Evolutionary conservation across 176 grass and related monocot species (phyloP).

Genomic region (Triticum aestivum): IWGSC_CS_RefSeq_v2.1 NC_057803.1:139315330-139315829

Average conservation of each 20-base stretch:
- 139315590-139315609: constrained; percentile 51
- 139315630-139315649: constrained; percentile 57
- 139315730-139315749: constrained; percentile 80
- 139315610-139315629: constrained; percentile 64
- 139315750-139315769: constrained; percentile 71
- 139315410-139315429: constrained; percentile 51
- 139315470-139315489: constrained; percentile 46
- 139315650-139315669: constrained; percentile 69
- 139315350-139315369: constrained; percentile 49
- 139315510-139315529: constrained; percentile 50
- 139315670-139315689: constrained; percentile 83
- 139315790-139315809: constrained; percentile 83
- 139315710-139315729: constrained; percentile 51
- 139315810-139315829: constrained; percentile 91
- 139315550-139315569: constrained; percentile 55
- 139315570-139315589: constrained; percentile 61
- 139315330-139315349: constrained; percentile 54
- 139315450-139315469: constrained; percentile 61
- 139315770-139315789: constrained; percentile 65
- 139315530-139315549: constrained; percentile 51
- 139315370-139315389: constrained; percentile 57
- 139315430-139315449: constrained; percentile 61
- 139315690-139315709: constrained; percentile 63
- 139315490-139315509: constrained; percentile 55
- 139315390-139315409: constrained; percentile 72